Evolutionary conservation across 352 stramenopile species (phyloP), one percentile per base, ranked within the genome.

Genomic region (Thalassiosira exigua): DNA sequence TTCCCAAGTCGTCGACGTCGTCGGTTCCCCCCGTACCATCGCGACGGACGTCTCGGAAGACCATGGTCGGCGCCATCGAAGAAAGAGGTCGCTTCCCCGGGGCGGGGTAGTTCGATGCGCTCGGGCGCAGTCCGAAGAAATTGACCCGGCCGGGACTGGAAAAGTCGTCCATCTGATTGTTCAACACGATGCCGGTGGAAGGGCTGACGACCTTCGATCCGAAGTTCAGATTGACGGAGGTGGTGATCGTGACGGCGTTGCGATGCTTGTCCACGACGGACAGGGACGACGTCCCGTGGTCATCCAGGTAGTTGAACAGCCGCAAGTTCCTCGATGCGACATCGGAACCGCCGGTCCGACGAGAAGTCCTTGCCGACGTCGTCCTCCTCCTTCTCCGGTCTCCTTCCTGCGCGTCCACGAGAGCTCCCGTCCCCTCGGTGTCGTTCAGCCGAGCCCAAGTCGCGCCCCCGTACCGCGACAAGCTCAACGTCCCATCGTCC

Each of bases 131-230:
- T 24, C 86, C 86, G 76, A 84, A 94, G 51, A 64, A 83, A 67
- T 94, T 91, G 0, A 71, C 30, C 44, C 36, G 17, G 50, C 85
- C 87, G 50, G 86, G 86, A 53, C 59, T 85, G 7, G 79, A 69
- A 80, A 94, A 94, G 60, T 94, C 85, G 61, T 92, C 87, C 85
- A 94, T 92, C 46, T 89, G 69, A 76, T 94, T 89, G 59, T 90
- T 90, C 1, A 94, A 66, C n/a, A 93, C 19, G 24, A 94, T 70
- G 12, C 89, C 89, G 19, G 88, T 92, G 3, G 75, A 85, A n/a
- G n/a, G n/a, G 32, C 76, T 89, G 3, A 82, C 60, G 62, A 92
- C 66, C 26, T 76, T 75, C 3, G 71, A 86, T 46, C 88, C 88
- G 75, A 93, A 93, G 39, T 85, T 36, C 21, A 77, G 73, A 73